Conservation (phyloP, 225 moss, liverwort and hornwort genomes). For the Asterella californica region DNA sequence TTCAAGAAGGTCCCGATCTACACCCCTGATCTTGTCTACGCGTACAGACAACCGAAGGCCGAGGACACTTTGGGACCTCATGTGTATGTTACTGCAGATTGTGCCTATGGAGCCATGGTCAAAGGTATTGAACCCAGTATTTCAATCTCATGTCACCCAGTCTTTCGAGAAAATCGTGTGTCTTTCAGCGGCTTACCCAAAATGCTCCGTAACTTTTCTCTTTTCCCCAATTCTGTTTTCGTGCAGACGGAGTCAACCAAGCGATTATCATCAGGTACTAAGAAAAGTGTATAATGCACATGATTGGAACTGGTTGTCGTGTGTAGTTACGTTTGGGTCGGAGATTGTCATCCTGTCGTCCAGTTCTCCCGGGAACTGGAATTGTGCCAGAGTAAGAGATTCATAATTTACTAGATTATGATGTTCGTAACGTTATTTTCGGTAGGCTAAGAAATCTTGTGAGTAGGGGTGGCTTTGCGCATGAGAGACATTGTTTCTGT, state of each 20-base stretch:
- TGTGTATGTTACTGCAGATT: conserved; percentile 84
- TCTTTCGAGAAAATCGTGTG: neutral
- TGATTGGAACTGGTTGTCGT: neutral
- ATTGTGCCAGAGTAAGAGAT: neutral
- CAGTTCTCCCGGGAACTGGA: neutral
- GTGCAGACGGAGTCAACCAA: conserved; percentile 68
- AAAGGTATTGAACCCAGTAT: conserved; percentile 39
- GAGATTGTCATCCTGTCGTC: neutral
- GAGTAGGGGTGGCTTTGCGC: neutral
- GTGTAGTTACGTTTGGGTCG: neutral
- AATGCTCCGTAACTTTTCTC: neutral
- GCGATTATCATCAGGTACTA: conserved; percentile 71
- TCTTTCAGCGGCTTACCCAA: neutral
- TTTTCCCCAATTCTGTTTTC: too few relatives aligned
- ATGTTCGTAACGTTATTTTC: neutral
- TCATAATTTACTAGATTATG: neutral
- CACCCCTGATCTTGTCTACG: conserved; percentile 48
- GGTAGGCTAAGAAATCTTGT: neutral
- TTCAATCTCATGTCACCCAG: neutral
- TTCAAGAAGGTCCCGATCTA: conserved; percentile 73
- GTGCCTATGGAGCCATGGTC: conserved; percentile 64
- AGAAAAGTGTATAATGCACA: neutral
- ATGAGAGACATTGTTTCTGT: neutral
- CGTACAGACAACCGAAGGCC: conserved; percentile 51
- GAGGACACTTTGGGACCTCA: conserved; percentile 54